Evolutionary conservation across 202 grass and related monocot species (phyloP).

Genomic region (Alloteropsis angusta): DNA sequence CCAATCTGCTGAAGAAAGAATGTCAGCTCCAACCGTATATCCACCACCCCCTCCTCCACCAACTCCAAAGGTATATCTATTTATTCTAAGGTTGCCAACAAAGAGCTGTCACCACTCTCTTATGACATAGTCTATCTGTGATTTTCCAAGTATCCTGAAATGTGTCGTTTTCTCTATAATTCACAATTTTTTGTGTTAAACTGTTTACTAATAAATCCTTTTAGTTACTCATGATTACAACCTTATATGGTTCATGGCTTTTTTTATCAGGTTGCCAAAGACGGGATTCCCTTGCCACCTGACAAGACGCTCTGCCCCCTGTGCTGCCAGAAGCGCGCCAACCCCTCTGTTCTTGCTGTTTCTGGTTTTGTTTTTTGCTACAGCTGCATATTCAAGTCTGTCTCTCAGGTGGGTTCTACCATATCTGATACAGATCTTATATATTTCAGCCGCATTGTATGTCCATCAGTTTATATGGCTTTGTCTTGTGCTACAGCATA

Average conservation of each 20-base stretch:
- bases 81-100: background rate
- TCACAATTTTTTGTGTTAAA: background rate
- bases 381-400: constrained; percentile 88
- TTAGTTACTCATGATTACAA: background rate
- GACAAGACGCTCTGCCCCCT: constrained; percentile 71
- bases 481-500: constrained; percentile 55
- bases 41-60: constrained; percentile 85
- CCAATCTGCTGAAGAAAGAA: constrained; percentile 98
- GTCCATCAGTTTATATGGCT: background rate
- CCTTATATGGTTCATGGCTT: background rate
- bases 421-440: background rate
- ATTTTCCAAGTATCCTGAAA: constrained; percentile 7
- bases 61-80: constrained; percentile 49
- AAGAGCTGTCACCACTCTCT: background rate
- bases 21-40: constrained; percentile 91
- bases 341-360: constrained; percentile 82
- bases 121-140: background rate
- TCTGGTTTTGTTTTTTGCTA: constrained; percentile 99
- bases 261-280: constrained; percentile 64
- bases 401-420: constrained; percentile 61
- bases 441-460: background rate
- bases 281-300: constrained; percentile 66
- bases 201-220: background rate
- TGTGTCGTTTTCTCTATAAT: background rate
- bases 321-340: constrained; percentile 77